Base-by-base conservation (phyloP, 805 yeast species). In the Wickerhamiella australiensis region DNA sequence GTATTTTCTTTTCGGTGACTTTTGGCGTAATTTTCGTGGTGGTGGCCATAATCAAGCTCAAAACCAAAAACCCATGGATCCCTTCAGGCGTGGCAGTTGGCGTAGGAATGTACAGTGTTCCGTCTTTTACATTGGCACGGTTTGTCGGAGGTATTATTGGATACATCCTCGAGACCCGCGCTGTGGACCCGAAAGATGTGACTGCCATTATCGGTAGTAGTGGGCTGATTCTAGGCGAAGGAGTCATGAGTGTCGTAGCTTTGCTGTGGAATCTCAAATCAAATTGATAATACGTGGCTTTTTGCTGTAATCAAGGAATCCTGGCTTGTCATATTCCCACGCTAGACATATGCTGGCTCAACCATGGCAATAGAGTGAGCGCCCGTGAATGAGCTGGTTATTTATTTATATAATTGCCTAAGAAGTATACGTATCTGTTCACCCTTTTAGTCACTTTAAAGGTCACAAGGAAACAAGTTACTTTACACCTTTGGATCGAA, bases 61-160 rank as follows among this genome's bases (percentile, higher is more conserved):
- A 56, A 50, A 47, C 38, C 31, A 38, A 44, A 21, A 48, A 46
- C 20, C 66, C 72, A 1, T 85, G 74, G 67, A 66, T 90, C 23
- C 98, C 98, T 0, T 80, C 86, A 20, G 98, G 98, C 11, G 94
- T 92, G 23, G 96, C 98, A 2, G 96, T 88, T 15, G 98, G 98
- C 1, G 83, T 90, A 47, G 97, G 98, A 15, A 86, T 90, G 53
- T 92, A 90, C 65, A 92, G 92, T 63, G 74, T 88, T 0, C 97
- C 98, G 2, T 80, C 86, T 44, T 92, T 90, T 66, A 92, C 97
- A 0, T 69, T 90, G 42, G 97, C 97, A 1, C 72, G 98, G 57
- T 90, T 92, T 61, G 53, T 86, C 20, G 98, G 98, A 8, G 98
- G 98, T 2, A 57, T 83, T 2, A 59, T 78, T 29, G 76, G 87